These are phyloP conservation scores for Cicer judaicum DNA, from an alignment of 306 rosid species.

Conservation along the genomic window DNA sequence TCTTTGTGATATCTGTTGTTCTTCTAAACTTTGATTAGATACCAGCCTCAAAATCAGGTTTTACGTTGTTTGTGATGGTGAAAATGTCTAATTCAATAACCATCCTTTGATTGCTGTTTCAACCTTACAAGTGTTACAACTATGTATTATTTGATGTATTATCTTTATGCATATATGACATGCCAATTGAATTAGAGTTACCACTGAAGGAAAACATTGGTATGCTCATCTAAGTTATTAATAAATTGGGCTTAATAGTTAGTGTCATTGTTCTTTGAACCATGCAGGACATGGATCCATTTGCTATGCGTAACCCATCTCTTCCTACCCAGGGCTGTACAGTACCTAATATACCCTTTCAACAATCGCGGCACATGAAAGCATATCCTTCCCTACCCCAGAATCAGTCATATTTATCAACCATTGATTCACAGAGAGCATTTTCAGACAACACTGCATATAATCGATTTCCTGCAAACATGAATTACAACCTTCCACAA, in stretches of 20 bases:
- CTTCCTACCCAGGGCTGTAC: conserved; percentile 43
- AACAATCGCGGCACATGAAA: conserved; percentile 26
- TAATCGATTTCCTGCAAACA: conserved; percentile 47
- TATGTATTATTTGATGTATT: not conserved
- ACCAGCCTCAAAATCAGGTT: not conserved
- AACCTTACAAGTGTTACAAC: conserved; percentile 6
- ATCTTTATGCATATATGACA: not conserved
- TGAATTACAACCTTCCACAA: conserved; percentile 49
- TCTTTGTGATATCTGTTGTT: not conserved
- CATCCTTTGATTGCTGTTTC: conserved; percentile 21
- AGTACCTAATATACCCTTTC: conserved; percentile 28
- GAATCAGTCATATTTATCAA: conserved; percentile 44
- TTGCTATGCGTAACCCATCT: conserved; percentile 49
- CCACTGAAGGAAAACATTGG: conserved; percentile 4
- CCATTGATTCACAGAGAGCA: conserved; percentile 47
- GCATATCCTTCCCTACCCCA: conserved; percentile 42
- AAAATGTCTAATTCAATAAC: not conserved
- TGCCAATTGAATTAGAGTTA: not conserved
- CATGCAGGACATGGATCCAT: conserved; percentile 57
- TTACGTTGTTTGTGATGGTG: conserved; percentile 7
- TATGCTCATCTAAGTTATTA: conserved; percentile 6
- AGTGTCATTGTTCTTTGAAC: conserved; percentile 41
- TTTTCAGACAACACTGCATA: conserved; percentile 49
- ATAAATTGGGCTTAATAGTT: conserved; percentile 34
- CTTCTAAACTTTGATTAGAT: conserved; percentile 3